phyloP scores from a whole-genome alignment of 176 grass and related monocot species.

The bread wheat (Triticum aestivum) region IWGSC_CS_RefSeq_v2.1 NC_057803.1:583556998-583557497 shows the following conservation, averaged over 20 bases:
- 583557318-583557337: not conserved
- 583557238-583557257: not conserved
- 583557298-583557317: not conserved
- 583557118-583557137: conserved; percentile 70
- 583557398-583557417: not conserved
- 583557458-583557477: not conserved
- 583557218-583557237: not conserved
- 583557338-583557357: not conserved
- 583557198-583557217: conserved; percentile 18
- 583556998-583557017: conserved; percentile 80
- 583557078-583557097: conserved; percentile 66
- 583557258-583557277: not conserved
- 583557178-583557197: conserved; percentile 13
- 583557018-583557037: conserved; percentile 78
- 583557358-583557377: not conserved
- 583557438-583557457: not conserved
- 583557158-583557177: conserved; percentile 25
- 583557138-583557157: conserved; percentile 38
- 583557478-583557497: not conserved
- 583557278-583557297: not conserved
- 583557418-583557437: not conserved
- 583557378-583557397: not conserved
- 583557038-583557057: conserved; percentile 77
- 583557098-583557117: conserved; percentile 87
- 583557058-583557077: conserved; percentile 68